Conservation (phyloP, 345 rosid genomes). For the Carallia brachiata region DNA sequence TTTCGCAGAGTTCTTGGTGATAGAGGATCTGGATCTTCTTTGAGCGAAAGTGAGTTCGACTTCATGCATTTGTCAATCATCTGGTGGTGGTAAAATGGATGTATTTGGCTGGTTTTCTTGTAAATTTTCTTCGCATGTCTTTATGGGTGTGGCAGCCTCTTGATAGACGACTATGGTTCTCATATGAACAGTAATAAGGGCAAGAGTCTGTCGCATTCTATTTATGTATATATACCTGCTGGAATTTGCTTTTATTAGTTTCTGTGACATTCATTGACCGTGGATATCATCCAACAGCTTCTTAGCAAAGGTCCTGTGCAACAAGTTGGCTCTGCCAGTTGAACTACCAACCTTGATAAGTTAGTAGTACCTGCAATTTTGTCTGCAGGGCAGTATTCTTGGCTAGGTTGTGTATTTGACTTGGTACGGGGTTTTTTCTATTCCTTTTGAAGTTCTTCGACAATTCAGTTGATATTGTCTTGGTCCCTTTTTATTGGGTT, state of each 20-base stretch:
- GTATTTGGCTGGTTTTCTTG: background rate
- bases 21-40: constrained; percentile 89
- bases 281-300: no score
- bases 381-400: no score
- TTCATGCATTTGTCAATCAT: background rate
- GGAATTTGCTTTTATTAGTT: background rate
- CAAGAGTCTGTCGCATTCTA: background rate
- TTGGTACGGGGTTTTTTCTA: no score
- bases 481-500: background rate
- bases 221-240: background rate
- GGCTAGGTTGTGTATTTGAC: no score
- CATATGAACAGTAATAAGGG: background rate
- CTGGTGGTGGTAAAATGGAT: background rate
- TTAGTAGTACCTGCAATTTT: no score
- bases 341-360: no score
- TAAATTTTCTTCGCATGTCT: background rate
- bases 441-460: background rate
- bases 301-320: no score
- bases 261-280: no score
- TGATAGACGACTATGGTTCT: background rate
- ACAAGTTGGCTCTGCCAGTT: no score
- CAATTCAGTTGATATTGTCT: background rate
- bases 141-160: background rate
- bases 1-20: constrained; percentile 93
- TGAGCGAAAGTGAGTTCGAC: constrained; percentile 89